These are phyloP conservation scores for Pholiota molesta DNA, from an alignment of 768 basidiomycete species.

Conservation along the genomic window DNA sequence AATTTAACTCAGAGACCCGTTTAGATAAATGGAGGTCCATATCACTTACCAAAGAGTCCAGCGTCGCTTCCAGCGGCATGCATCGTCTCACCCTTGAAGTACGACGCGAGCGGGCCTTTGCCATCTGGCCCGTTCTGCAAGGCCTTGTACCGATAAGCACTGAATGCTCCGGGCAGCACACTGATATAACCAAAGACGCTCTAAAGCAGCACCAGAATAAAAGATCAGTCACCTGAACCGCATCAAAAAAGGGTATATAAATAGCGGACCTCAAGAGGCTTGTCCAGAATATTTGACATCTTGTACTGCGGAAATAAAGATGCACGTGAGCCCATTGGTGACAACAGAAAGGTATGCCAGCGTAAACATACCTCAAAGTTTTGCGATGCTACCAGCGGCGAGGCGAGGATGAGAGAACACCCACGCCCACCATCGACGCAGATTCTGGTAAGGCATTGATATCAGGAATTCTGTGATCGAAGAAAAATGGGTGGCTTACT, in stretches of 20 bases:
- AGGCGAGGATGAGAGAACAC: slow-evolving; percentile 70
- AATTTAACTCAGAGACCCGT: neutral
- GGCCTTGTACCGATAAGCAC: slow-evolving; percentile 88
- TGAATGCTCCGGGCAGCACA: slow-evolving; percentile 91
- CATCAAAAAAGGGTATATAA: neutral
- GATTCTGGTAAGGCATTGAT: slow-evolving; percentile 47
- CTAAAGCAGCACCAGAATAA: slow-evolving; percentile 30
- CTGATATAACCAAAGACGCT: slow-evolving; percentile 88
- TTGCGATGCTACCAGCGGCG: slow-evolving; percentile 88
- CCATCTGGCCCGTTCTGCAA: slow-evolving; percentile 86
- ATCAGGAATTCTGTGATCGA: neutral
- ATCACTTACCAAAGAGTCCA: slow-evolving; percentile 63
- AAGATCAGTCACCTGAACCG: neutral
- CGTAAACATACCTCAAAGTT: slow-evolving; percentile 74
- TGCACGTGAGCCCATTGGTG: neutral
- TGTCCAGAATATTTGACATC: slow-evolving; percentile 95
- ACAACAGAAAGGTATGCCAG: neutral
- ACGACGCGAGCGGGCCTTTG: slow-evolving; percentile 86
- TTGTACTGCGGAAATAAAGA: slow-evolving; percentile 62
- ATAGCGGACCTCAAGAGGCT: slow-evolving; percentile 79
- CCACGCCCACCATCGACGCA: slow-evolving; percentile 81
- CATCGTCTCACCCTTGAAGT: slow-evolving; percentile 93
- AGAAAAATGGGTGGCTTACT: slow-evolving; percentile 46
- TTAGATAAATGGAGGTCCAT: slow-evolving; percentile 2
- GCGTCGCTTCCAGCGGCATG: slow-evolving; percentile 65